Percentiles rank a stretch among this genome's conserved stretches.
Conservation (phyloP, 2,329 filamentous ascomycete genomes). For the Alternaria ethzedia region DNA sequence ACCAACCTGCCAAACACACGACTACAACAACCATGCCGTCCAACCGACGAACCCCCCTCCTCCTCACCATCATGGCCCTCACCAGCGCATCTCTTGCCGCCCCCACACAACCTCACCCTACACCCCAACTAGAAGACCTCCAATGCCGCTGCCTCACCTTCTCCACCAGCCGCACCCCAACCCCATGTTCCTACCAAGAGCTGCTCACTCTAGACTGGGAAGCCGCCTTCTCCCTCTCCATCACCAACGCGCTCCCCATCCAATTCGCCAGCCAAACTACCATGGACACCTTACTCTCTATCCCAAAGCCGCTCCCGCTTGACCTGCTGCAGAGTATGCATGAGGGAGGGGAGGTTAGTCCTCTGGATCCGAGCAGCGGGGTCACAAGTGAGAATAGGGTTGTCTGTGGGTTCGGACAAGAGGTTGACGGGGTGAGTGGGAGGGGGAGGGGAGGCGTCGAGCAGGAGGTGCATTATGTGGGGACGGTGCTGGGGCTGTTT, state of each 20-base stretch:
- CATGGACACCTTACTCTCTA: constrained; percentile 26
- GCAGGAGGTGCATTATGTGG: constrained; percentile 21
- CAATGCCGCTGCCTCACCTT: constrained; percentile 37
- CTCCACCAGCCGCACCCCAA: constrained; percentile 23
- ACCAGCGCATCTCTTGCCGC: constrained; percentile 13
- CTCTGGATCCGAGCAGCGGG: constrained; percentile 6
- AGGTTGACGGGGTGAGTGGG: constrained; percentile 22
- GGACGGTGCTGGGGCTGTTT: constrained; percentile 24
- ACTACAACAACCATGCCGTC: constrained; percentile 5
- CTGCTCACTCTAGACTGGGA: constrained; percentile 32
- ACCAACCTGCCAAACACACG: background rate
- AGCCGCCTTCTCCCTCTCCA: constrained; percentile 28
- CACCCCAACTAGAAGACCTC: constrained; percentile 21
- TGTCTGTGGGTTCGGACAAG: constrained; percentile 32
- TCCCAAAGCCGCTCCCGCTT: constrained; percentile 24
- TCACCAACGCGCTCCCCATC: constrained; percentile 28
- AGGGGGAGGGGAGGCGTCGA: background rate
- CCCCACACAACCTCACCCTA: constrained; percentile 10
- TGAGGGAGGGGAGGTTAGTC: constrained; percentile 17
- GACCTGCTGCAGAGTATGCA: constrained; percentile 22
- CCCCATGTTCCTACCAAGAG: constrained; percentile 27
- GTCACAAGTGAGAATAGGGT: constrained; percentile 26
- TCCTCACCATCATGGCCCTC: constrained; percentile 9
- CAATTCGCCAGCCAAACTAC: constrained; percentile 31
- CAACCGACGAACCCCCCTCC: background rate